Conservation (phyloP, 345 rosid genomes). For the Raphanus sativus region DNA sequence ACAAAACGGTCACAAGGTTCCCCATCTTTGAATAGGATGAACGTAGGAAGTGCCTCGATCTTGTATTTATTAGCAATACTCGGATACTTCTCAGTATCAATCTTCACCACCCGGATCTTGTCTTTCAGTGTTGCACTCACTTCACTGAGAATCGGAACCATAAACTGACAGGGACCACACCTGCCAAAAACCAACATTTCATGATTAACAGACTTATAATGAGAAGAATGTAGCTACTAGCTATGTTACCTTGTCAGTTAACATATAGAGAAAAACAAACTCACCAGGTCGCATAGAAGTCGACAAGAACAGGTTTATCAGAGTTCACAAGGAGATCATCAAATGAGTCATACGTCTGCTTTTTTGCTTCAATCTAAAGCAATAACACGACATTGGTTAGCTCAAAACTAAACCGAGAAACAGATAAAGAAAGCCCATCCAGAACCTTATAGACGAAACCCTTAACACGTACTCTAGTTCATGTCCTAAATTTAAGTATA, state of each 20-base stretch:
- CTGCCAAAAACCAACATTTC: constrained; percentile 36
- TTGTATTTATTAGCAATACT: constrained; percentile 68
- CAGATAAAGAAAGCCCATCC: background rate
- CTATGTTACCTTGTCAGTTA: no score
- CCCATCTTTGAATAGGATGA: constrained; percentile 84
- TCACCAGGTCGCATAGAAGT: constrained; percentile 92
- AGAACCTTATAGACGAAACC: background rate
- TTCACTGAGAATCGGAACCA: constrained; percentile 83
- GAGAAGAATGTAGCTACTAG: no score
- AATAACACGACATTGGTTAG: background rate
- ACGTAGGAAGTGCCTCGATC: constrained; percentile 86
- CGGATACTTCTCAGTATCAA: constrained; percentile 90
- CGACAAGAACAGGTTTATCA: constrained; percentile 82
- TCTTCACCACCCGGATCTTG: constrained; percentile 79
- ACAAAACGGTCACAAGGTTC: constrained; percentile 88
- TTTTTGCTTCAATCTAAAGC: constrained; percentile 67
- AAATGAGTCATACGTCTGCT: constrained; percentile 65
- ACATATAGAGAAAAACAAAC: background rate
- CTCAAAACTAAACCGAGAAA: background rate
- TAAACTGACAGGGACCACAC: constrained; percentile 96
- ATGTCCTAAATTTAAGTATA: background rate
- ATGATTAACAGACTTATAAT: background rate
- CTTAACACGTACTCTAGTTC: background rate
- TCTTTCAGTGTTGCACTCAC: constrained; percentile 67
- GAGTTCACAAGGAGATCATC: constrained; percentile 69